A percentile compares a stretch with the other conserved stretches of the same genome.
phyloP scores from a whole-genome alignment of 768 basidiomycete genomes.

The Cystofilobasidium ferigula region DNA sequence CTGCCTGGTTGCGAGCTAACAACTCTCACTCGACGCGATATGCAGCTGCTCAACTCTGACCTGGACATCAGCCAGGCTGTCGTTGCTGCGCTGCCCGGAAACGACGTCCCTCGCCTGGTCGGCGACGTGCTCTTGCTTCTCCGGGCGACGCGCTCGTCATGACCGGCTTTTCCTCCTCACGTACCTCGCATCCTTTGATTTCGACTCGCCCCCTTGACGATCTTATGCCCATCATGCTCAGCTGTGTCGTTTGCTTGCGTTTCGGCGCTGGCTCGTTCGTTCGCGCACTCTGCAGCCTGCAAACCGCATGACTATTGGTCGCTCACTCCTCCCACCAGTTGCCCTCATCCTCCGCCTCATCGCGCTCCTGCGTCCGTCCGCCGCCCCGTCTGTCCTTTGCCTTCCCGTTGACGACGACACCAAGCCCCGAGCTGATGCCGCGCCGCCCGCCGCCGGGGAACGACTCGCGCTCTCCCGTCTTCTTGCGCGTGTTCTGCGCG shows the following conservation, averaged over 20 bases:
- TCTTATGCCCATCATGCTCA: too few species aligned
- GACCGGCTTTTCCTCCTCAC: too few species aligned
- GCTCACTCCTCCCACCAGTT: conserved; percentile 28
- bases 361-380: conserved; percentile 27
- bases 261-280: too few species aligned
- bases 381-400: neutral
- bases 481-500: conserved; percentile 31
- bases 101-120: conserved; percentile 13
- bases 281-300: too few species aligned
- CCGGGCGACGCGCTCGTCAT: too few species aligned
- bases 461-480: conserved; percentile 16
- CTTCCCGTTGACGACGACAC: conserved; percentile 29
- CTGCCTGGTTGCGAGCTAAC: neutral
- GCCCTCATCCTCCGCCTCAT: conserved; percentile 41
- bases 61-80: conserved; percentile 21
- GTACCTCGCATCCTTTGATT: too few species aligned
- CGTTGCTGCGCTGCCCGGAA: neutral
- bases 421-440: conserved; percentile 45
- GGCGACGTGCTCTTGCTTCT: conserved; percentile 12
- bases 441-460: conserved; percentile 51
- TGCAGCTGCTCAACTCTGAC: conserved; percentile 18
- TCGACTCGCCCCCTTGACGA: too few species aligned
- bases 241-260: too few species aligned
- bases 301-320: too few species aligned
- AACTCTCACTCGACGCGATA: neutral